Evolutionary conservation across 2,329 filamentous ascomycete species (phyloP), one percentile per base, ranked within the genome.

Genomic region (Colletotrichum sp.): DNA sequence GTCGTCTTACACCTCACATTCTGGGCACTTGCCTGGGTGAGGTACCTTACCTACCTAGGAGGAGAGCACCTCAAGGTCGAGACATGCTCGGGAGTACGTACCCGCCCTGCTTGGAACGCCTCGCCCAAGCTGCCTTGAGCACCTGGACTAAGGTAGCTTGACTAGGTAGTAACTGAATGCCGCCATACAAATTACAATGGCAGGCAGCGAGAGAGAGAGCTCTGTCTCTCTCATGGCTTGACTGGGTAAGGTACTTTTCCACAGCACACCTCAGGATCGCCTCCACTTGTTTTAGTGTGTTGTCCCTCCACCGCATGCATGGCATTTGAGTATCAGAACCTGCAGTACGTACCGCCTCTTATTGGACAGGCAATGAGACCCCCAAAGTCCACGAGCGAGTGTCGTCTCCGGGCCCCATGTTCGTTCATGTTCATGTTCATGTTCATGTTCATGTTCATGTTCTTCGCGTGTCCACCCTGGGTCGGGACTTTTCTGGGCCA

Each of bases 251-350:
- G 58, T 26, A 24, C 68, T 57, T 63, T 48, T 48, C 43, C 43
- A 21, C 38, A 43, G 38, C 18, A 38, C 24, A 36, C 34, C 34
- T 36, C 34, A 36, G 48, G 67, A 34, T 15, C 48, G 60, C 36
- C 30, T 60, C 72, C 72, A 55, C 72, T 67, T 60, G 48, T 61
- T 74, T 72, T 74, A 74, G 72, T 67, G 61, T 67, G 34, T 30
- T 71, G 43, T 71, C 30, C 52, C 60, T 74, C 61, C 60, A 60
- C 72, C 72, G 52, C 67, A 74, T 72, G 72, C 72, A 74, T 74
- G 72, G 60, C 36, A 72, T 55, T 55, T 32, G 57, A 34, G 48
- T 38, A 32, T 48, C 21, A 58, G 65, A 57, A 34, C 18, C 28
- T 63, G 60, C 21, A 57, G 64, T 72, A 68, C 71, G 65, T 69